Conservation (phyloP, 306 rosid species). For the Glycine tomentella region DNA sequence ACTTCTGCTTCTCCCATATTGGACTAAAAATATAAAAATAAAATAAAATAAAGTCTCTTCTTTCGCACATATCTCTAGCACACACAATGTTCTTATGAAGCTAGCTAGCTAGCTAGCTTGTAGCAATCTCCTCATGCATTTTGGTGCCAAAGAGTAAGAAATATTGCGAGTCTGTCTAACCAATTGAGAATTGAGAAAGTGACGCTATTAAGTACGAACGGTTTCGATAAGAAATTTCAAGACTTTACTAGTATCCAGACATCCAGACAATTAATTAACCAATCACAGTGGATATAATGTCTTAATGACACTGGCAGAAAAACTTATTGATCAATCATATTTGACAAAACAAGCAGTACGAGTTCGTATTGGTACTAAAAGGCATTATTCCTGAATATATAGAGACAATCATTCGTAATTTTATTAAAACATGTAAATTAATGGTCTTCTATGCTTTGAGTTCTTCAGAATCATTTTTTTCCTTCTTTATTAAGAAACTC, state of each 20-base stretch:
- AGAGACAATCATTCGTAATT: background rate
- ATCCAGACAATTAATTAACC: background rate
- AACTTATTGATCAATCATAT: background rate
- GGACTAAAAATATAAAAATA: conserved; percentile 44
- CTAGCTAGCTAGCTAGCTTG: background rate
- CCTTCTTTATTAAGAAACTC: background rate
- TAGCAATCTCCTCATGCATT: background rate
- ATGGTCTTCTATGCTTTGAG: background rate
- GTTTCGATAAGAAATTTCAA: background rate
- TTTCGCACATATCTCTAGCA: background rate
- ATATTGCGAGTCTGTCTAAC: background rate
- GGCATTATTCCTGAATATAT: too few species aligned
- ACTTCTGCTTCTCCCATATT: background rate
- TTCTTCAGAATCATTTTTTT: background rate
- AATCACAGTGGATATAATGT: too few species aligned
- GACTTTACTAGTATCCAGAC: background rate
- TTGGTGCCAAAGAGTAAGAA: background rate
- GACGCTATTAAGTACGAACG: background rate
- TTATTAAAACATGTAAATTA: background rate
- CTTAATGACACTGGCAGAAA: background rate
- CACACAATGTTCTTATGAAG: background rate
- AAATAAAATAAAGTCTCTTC: background rate
- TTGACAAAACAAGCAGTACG: background rate
- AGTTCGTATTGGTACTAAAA: too few species aligned
- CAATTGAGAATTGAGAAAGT: background rate